Evolutionary conservation across 306 rosid species (phyloP).

Genomic region (Boehmeria nivea): DNA sequence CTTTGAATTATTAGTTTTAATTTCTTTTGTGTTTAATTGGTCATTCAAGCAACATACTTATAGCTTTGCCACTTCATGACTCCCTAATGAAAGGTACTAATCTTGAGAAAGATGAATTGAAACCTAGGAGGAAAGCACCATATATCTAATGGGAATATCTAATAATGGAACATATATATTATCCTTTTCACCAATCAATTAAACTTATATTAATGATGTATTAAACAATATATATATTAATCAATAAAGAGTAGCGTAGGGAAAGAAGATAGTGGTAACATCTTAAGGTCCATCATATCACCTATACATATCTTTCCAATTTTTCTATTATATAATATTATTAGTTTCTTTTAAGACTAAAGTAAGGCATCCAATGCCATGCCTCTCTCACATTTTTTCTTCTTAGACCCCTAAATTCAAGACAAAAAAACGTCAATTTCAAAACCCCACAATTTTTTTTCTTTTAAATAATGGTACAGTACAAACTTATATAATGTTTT

Average conservation of each 20-base stretch:
- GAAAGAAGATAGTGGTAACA: slow-evolving; percentile 13
- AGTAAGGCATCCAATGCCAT: slow-evolving; percentile 25
- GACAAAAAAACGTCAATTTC: slow-evolving; percentile 24
- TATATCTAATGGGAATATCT: not conserved
- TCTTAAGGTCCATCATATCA: not conserved
- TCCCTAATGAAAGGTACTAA: not conserved
- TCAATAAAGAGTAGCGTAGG: slow-evolving; percentile 20
- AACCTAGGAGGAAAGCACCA: slow-evolving; percentile 16
- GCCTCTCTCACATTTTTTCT: slow-evolving; percentile 9
- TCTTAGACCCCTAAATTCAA: slow-evolving; percentile 23
- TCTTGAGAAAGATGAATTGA: not conserved
- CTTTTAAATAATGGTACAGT: not conserved
- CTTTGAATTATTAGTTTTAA: too few relatives aligned
- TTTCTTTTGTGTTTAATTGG: too few relatives aligned
- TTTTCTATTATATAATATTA: not conserved
- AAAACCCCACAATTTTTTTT: slow-evolving; percentile 13
- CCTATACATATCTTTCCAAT: slow-evolving; percentile 4
- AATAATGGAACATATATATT: slow-evolving; percentile 6
- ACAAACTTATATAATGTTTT: not conserved
- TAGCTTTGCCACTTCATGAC: not conserved
- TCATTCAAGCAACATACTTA: not conserved
- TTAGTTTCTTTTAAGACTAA: slow-evolving; percentile 10
- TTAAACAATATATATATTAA: not conserved
- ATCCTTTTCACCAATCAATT: not conserved
- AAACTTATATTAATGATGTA: not conserved